Base-by-base conservation (phyloP, 192 early-diverging fungal species). In the Radiomyces spectabilis region DNA sequence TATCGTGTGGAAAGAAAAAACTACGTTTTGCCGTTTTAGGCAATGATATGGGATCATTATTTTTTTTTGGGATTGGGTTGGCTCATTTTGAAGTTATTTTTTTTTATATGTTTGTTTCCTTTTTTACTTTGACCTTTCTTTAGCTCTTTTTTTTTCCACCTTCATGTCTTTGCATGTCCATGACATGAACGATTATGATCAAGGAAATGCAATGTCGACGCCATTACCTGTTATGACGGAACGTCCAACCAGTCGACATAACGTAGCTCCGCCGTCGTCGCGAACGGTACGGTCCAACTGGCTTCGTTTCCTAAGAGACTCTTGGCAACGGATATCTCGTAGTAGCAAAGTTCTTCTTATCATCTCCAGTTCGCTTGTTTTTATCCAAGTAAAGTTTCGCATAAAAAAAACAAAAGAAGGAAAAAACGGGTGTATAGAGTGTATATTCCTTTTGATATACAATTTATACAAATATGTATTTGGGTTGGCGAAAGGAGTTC, bases 321-420 rank as follows among this genome's bases (percentile, higher is more conserved):
- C 46, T 5, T 48, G 46, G 46, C 9, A 15, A 9, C 46, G 46
- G 9, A 48, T 48, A 15, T 48, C 46, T 9, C 46, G 46, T 13
- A 48, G 25, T 4, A 48, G 46, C 24, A 25, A 31, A 25, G 5
- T 48, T 27, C 4, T 48, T 27, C 21, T 48, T 27, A 26, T 21
- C 24, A 30, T 27, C 4, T 37, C 44, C 12, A 22, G 49, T 8
- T 16, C 29, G 4, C 16, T 59, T 22, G 24, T 22, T 18, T 16
- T 59, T 19, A 40, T 51, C 19, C 57, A 59, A 41, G 57, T 59
- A 59, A 51, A 50, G 15, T n/a, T n/a, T n/a, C n/a, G n/a, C n/a
- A n/a, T n/a, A 13, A 15, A 34, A 25, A 18, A 40, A 48, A 38
- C 13, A 49, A 26, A 56, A 29, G 24, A 42, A 21, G 2, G 18